Evolutionary conservation across 148 eudicot genomes (phyloP).

Genomic region (Drosera capensis): DNA sequence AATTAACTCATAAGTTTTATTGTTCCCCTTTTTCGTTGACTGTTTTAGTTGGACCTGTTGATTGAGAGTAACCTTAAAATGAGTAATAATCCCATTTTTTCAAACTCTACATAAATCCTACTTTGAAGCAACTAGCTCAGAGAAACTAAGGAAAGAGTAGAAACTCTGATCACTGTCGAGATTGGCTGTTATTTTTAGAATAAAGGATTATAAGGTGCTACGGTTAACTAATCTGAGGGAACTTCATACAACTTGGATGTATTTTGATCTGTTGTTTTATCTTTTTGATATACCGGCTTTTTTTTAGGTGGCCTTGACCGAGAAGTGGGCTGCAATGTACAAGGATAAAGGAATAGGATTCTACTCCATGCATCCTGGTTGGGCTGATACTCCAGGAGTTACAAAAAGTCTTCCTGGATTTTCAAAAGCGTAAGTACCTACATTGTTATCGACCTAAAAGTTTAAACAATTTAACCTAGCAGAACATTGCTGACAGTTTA

Average conservation of each 20-base stretch:
- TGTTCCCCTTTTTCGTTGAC: no score
- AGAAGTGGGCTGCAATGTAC: conserved; percentile 71
- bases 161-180: no score
- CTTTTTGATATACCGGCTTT: no score
- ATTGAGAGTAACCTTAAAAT: no score
- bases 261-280: not conserved
- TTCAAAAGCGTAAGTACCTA: conserved; percentile 40
- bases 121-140: no score
- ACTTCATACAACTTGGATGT: not conserved
- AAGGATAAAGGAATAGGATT: conserved; percentile 47
- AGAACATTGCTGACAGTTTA: not conserved
- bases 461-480: no score
- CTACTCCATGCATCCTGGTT: conserved; percentile 97
- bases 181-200: no score
- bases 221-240: not conserved
- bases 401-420: conserved; percentile 64
- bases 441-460: not conserved
- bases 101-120: no score
- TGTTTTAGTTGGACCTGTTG: no score
- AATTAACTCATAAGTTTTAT: no score
- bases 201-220: not conserved
- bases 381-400: conserved; percentile 98
- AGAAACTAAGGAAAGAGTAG: no score
- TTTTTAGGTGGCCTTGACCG: conserved; percentile 75
- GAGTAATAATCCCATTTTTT: no score